A percentile compares a stretch with the other conserved stretches of the same genome.
These are phyloP conservation scores for Rosa rugosa DNA, from an alignment of 306 rosid species.

Conservation along the genomic window DNA sequence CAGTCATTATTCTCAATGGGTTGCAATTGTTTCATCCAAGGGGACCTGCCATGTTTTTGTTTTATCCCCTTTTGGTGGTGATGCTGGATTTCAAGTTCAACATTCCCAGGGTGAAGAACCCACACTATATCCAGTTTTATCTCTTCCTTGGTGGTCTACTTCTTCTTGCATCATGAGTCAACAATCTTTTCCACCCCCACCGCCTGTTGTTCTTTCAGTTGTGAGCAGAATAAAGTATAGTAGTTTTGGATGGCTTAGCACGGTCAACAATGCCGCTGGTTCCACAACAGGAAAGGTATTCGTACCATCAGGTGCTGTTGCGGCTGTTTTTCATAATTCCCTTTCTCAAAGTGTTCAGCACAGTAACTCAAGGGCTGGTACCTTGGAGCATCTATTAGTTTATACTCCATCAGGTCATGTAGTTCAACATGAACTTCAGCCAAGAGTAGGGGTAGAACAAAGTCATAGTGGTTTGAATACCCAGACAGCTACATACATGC, in stretches of 20 bases:
- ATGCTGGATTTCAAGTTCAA: slow-evolving; percentile 63
- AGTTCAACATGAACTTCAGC: slow-evolving; percentile 80
- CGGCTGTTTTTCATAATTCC: slow-evolving; percentile 83
- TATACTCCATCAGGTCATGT: slow-evolving; percentile 92
- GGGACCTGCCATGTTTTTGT: slow-evolving; percentile 88
- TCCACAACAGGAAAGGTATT: slow-evolving; percentile 73
- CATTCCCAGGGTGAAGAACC: slow-evolving; percentile 67
- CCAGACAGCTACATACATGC: slow-evolving; percentile 51
- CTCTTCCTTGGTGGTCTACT: slow-evolving; percentile 89
- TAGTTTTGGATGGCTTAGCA: slow-evolving; percentile 91
- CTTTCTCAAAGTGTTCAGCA: slow-evolving; percentile 47
- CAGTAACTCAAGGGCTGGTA: slow-evolving; percentile 43
- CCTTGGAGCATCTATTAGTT: slow-evolving; percentile 79
- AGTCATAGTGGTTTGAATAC: slow-evolving; percentile 39
- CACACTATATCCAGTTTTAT: slow-evolving; percentile 56
- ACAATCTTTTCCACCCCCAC: slow-evolving; percentile 73
- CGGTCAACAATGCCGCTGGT: slow-evolving; percentile 52
- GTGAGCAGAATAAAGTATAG: slow-evolving; percentile 91
- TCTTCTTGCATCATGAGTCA: slow-evolving; percentile 47
- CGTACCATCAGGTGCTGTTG: slow-evolving; percentile 93
- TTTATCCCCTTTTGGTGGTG: slow-evolving; percentile 90
- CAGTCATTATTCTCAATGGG: slow-evolving; percentile 86
- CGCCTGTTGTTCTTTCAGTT: slow-evolving; percentile 69
- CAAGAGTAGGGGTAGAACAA: slow-evolving; percentile 64
- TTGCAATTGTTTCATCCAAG: slow-evolving; percentile 87